Evolutionary conservation across 2,329 filamentous ascomycete genomes (phyloP).

Genomic region (Pseudopyrenochaeta lycopersici): DNA sequence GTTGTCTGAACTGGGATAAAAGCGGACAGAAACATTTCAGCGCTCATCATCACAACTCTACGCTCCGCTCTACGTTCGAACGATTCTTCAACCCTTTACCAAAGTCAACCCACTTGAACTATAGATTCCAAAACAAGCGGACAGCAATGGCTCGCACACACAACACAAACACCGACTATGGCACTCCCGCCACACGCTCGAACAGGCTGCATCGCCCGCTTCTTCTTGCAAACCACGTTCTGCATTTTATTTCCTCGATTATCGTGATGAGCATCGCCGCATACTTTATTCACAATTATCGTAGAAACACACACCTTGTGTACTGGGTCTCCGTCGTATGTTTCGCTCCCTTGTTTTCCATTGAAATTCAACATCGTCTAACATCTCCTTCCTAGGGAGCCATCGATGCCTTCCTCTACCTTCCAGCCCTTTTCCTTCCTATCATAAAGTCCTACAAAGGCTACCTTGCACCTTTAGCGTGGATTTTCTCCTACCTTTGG

Average conservation of each 20-base stretch:
- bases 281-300: conserved; percentile 23
- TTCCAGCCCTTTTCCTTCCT: conserved; percentile 19
- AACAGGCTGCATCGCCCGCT: conserved; percentile 19
- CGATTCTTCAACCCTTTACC: not conserved
- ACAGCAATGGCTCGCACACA: not conserved
- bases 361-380: not conserved
- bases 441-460: conserved; percentile 29
- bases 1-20: not conserved
- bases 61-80: not conserved
- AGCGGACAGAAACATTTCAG: not conserved
- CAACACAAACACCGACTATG: conserved; percentile 18
- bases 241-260: conserved; percentile 25
- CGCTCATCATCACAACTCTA: not conserved
- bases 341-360: not conserved
- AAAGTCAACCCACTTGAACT: not conserved
- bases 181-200: conserved; percentile 13
- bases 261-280: conserved; percentile 29
- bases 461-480: conserved; percentile 25
- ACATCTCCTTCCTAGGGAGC: conserved; percentile 13
- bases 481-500: conserved; percentile 35
- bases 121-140: too few relatives aligned
- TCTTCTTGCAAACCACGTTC: conserved; percentile 20
- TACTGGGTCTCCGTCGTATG: conserved; percentile 28
- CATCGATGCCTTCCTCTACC: conserved; percentile 20
- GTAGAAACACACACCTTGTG: conserved; percentile 22